phyloP scores from a whole-genome alignment of 164 flowering plant genomes.

The Aristolochia fimbriata region DNA sequence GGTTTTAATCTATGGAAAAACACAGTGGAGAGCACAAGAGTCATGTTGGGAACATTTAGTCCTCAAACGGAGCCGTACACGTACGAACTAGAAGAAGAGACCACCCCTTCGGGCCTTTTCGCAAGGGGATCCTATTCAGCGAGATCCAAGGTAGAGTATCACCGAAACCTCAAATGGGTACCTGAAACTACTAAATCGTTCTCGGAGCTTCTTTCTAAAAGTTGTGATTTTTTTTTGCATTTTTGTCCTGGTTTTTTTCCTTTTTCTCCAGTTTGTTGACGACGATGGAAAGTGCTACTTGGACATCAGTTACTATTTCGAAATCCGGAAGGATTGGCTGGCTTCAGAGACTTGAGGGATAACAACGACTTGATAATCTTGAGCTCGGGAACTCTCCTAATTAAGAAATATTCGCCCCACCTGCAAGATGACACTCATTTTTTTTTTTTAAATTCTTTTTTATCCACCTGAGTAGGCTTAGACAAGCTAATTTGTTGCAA shows the following conservation, averaged over 20 bases:
- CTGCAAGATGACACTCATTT: too few relatives aligned
- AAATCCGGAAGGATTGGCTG: constrained; percentile 46
- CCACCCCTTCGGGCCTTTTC: constrained; percentile 39
- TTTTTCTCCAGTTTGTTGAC: constrained; percentile 32
- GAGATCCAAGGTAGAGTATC: constrained; percentile 33
- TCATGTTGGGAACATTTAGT: constrained; percentile 51
- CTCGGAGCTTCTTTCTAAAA: background rate
- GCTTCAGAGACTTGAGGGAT: background rate
- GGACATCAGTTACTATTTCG: constrained; percentile 44
- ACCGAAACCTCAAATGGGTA: background rate
- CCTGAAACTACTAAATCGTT: background rate
- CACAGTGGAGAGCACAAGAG: constrained; percentile 38
- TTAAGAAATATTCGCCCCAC: too few relatives aligned
- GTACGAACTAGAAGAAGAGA: constrained; percentile 34
- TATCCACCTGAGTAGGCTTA: too few relatives aligned
- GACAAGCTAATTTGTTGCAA: background rate
- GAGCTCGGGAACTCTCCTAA: too few relatives aligned
- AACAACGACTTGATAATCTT: too few relatives aligned
- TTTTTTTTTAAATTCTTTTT: too few relatives aligned
- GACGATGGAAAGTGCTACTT: constrained; percentile 48
- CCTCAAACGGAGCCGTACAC: constrained; percentile 46
- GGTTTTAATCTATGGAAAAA: background rate
- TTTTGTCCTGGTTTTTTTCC: background rate
- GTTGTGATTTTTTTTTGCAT: background rate
- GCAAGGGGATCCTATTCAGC: constrained; percentile 47